Base-by-base conservation (phyloP, 2,329 filamentous ascomycete genomes). In the Mycosphaerelloides madeirae region DNA sequence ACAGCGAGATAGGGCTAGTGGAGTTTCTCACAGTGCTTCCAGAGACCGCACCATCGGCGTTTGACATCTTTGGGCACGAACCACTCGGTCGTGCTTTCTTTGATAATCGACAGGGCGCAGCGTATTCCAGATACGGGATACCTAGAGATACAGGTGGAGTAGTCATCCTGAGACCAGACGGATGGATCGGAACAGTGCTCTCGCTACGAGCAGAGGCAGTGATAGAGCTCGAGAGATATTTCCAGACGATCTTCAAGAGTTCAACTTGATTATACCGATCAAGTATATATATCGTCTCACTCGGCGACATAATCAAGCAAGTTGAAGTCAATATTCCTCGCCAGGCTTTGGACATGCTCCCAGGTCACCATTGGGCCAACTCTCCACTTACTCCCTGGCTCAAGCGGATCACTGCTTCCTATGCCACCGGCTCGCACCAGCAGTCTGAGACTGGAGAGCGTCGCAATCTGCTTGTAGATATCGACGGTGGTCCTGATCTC, bases 291-390 rank as follows among this genome's bases (percentile, higher is more conserved):
- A 38, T 22, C 11, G 8, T 29, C 36, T 38, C 40, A 87, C 52
- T 87, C 84, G 38, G 83, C 75, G 43, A 87, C 67, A 75, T 83
- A 90, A 62, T 91, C 86, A 50, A 86, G 81, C 11, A 89, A 75
- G 63, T 89, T 85, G n/a, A 93, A 75, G 2, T 84, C 83, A 40
- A 93, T 78, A 59, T 79, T 83, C 59, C 87, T 71, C 20, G 85
- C 87, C 51, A 93, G 68, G 3, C 75, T 77, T 48, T 83, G 72
- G 6, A 86, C 79, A 50, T 84, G 80, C 59, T 93, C 87, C 85
- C 85, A 90, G 1, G 82, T 58, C 31, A 64, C 58, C 6, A 56
- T 80, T 45, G 87, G 81, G 55, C 85, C 87, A 8, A 90, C 83
- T 58, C 84, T 79, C 84, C 85, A 93, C 65, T 84, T 83, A 4